Evolutionary conservation across 1,139 yeast genomes (phyloP), one percentile per base, ranked within the genome.

Genomic region (Taphrina flavorubra): DNA sequence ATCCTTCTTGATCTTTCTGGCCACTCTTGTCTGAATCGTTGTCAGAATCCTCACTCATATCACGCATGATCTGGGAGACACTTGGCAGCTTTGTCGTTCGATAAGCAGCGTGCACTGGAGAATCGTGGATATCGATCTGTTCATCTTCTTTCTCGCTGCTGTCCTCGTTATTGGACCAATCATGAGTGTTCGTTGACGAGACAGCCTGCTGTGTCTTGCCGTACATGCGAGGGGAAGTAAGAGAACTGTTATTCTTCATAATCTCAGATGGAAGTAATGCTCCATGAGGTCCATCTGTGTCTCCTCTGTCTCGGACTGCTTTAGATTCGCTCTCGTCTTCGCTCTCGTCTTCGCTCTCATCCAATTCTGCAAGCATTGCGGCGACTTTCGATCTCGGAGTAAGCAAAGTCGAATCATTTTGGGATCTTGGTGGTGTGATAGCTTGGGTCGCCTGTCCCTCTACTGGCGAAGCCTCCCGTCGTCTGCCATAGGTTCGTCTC

Each of bases 21-120:
- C n/a, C 36, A 3, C 20, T 34, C 10, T 16, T 25, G 34, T 53
- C 66, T 8, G 6, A 36, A 4, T 25, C 31, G 31, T 25, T 25
- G 44, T 62, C 66, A n/a, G 51, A 46, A 36, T 53, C 66, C 40
- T 25, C 59, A 11, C 42, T 39, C 16, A 34, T 46, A 14, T 63
- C 61, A n/a, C 37, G 55, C 67, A 63, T 63, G 37, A 63, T 63
- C n/a, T 53, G 55, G 14, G 61, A n/a, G 5, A 44, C 58, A 40
- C 67, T 55, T 36, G 44, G 51, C 25, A 34, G 47, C 8, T 7
- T 44, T 18, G 37, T 36, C 36, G 51, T 18, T 10, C 25, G 18
- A 8, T 13, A 44, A 14, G 18, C 42, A 11, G 11, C 42, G 14
- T 39, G 11, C 6, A 2, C 42, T 10, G 14, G 14, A 14, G 42